Percentiles rank a stretch among this genome's conserved stretches.
These are phyloP conservation scores for Oenanthe sinensis DNA, from an alignment of 129 eudicot species.

Conservation along the genomic window DNA sequence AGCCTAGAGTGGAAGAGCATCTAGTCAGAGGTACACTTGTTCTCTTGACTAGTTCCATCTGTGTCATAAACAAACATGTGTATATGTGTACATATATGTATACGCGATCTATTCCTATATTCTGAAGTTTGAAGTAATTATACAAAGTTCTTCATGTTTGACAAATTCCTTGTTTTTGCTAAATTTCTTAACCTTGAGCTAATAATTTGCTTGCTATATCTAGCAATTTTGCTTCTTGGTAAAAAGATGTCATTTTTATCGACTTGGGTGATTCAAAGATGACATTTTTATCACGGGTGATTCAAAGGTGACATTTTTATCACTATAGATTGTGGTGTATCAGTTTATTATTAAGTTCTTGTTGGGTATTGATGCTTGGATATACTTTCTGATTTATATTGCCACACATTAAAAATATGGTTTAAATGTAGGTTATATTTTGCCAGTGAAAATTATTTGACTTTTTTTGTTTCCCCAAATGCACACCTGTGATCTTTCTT, in stretches of 20 bases:
- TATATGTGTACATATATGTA: neutral
- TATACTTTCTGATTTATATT: neutral
- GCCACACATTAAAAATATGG: neutral
- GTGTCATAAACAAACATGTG: neutral
- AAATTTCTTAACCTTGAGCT: neutral
- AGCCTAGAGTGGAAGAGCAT: neutral
- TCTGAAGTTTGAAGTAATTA: neutral
- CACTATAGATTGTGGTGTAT: neutral
- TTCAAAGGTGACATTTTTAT: neutral
- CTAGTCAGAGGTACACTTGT: neutral
- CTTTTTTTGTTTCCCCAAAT: too few species aligned
- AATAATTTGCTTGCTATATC: neutral
- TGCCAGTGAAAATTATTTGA: neutral
- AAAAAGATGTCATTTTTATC: neutral
- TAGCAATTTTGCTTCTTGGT: neutral
- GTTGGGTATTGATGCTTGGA: neutral
- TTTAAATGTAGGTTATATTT: neutral
- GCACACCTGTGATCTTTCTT: too few species aligned
- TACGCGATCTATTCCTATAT: neutral
- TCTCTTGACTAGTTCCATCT: neutral
- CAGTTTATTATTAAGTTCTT: neutral
- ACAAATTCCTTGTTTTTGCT: neutral
- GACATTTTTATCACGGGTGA: neutral
- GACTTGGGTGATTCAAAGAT: neutral
- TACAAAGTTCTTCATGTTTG: neutral